Percentiles rank a stretch among this genome's conserved stretches.
Conservation (phyloP, 441 rosid species). For the Gossypium aridum region DNA sequence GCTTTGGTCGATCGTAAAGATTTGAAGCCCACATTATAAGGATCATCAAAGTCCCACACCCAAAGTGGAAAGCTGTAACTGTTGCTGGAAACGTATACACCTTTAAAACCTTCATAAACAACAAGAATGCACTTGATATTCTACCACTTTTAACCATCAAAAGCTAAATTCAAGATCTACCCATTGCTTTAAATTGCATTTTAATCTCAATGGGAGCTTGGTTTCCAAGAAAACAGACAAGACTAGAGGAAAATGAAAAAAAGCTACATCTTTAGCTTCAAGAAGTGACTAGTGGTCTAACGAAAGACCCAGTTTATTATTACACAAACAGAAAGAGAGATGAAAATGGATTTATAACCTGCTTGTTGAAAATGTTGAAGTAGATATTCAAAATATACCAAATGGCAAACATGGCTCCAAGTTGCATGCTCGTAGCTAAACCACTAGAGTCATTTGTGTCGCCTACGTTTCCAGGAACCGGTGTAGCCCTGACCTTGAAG, state of each 20-base stretch:
- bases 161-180: neutral
- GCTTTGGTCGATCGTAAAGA: slow-evolving; percentile 44
- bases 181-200: neutral
- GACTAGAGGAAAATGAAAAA: no score
- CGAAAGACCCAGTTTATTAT: no score
- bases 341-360: slow-evolving; percentile 27
- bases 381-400: slow-evolving; percentile 65
- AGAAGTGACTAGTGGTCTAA: no score
- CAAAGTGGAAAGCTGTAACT: slow-evolving; percentile 50
- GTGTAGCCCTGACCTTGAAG: slow-evolving; percentile 32
- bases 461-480: slow-evolving; percentile 31
- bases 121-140: neutral
- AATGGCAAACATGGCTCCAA: slow-evolving; percentile 46
- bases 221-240: no score
- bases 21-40: slow-evolving; percentile 47
- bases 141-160: neutral
- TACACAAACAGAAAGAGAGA: neutral
- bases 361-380: slow-evolving; percentile 69
- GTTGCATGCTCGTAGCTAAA: slow-evolving; percentile 24
- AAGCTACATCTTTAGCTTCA: no score
- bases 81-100: slow-evolving; percentile 60
- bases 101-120: slow-evolving; percentile 39
- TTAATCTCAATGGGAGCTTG: neutral
- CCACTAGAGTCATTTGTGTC: slow-evolving; percentile 20
- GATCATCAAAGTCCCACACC: slow-evolving; percentile 51